phyloP scores from a whole-genome alignment of 768 basidiomycete species.

The Xerocomus spinulosus region DNA sequence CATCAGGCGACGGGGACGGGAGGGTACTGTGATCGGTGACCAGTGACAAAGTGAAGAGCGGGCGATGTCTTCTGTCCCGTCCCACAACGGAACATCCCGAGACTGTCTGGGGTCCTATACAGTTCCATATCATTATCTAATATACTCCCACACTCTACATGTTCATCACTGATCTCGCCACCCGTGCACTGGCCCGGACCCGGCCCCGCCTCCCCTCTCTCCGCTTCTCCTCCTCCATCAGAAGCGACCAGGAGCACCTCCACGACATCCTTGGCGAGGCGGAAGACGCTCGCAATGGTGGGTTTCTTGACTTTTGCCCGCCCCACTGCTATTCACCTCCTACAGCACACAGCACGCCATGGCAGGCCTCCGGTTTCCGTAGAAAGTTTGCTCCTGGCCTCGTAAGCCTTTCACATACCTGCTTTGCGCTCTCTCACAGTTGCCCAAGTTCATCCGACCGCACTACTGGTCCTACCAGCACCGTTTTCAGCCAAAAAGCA shows the following conservation, averaged over 20 bases:
- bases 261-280: slow-evolving; percentile 24
- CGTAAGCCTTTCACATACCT: slow-evolving; percentile 5
- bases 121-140: slow-evolving; percentile 8
- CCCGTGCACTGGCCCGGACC: slow-evolving; percentile 13
- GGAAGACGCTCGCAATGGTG: slow-evolving; percentile 15
- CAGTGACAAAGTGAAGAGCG: slow-evolving; percentile 17
- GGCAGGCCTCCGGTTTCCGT: slow-evolving; percentile 24
- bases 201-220: background rate
- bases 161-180: slow-evolving; percentile 7
- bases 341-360: slow-evolving; percentile 10
- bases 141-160: slow-evolving; percentile 7
- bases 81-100: slow-evolving; percentile 7
- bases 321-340: background rate
- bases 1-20: slow-evolving; percentile 20
- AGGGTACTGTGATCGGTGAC: slow-evolving; percentile 11
- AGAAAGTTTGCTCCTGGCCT: slow-evolving; percentile 24
- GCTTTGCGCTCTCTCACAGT: background rate
- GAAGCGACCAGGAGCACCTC: slow-evolving; percentile 21
- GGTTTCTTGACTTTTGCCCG: background rate
- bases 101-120: slow-evolving; percentile 17
- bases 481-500: slow-evolving; percentile 25
- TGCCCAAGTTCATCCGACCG: slow-evolving; percentile 44
- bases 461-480: slow-evolving; percentile 39
- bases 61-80: slow-evolving; percentile 7
- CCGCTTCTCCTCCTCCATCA: slow-evolving; percentile 17